phyloP scores from a whole-genome alignment of 768 basidiomycete species.

The Amanita thiersii region DNA sequence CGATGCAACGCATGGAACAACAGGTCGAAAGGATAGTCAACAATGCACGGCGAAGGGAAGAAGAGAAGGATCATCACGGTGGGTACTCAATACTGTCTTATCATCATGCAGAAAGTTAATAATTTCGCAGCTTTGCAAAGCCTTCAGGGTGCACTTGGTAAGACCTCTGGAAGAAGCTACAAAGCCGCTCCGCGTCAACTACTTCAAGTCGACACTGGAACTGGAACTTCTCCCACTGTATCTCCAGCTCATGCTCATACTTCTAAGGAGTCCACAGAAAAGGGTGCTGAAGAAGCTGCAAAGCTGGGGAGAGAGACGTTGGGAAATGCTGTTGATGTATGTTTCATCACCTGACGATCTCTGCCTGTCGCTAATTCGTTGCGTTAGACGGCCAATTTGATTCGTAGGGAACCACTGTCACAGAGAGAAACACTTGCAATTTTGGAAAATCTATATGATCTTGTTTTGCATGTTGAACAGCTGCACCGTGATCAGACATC shows the following conservation, averaged over 20 bases:
- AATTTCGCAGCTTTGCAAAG: constrained; percentile 50
- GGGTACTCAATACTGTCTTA: constrained; percentile 9
- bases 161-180: constrained; percentile 87
- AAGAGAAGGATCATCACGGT: constrained; percentile 70
- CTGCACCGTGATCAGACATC: constrained; percentile 70
- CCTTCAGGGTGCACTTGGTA: constrained; percentile 90
- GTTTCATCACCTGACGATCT: constrained; percentile 10
- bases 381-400: constrained; percentile 49
- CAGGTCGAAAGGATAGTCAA: constrained; percentile 97
- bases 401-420: constrained; percentile 67
- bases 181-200: constrained; percentile 96
- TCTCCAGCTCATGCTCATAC: constrained; percentile 41
- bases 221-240: constrained; percentile 34
- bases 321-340: constrained; percentile 49
- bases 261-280: constrained; percentile 46
- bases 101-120: neutral
- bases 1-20: constrained; percentile 88
- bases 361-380: neutral
- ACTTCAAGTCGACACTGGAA: constrained; percentile 70
- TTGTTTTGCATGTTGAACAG: constrained; percentile 80
- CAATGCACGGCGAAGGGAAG: constrained; percentile 79
- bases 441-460: constrained; percentile 81
- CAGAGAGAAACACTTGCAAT: constrained; percentile 70
- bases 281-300: constrained; percentile 66
- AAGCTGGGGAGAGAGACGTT: constrained; percentile 70